Evolutionary conservation across 306 rosid species (phyloP), one percentile per base, ranked within the genome.

Genomic region (Pachyrhizus erosus): DNA sequence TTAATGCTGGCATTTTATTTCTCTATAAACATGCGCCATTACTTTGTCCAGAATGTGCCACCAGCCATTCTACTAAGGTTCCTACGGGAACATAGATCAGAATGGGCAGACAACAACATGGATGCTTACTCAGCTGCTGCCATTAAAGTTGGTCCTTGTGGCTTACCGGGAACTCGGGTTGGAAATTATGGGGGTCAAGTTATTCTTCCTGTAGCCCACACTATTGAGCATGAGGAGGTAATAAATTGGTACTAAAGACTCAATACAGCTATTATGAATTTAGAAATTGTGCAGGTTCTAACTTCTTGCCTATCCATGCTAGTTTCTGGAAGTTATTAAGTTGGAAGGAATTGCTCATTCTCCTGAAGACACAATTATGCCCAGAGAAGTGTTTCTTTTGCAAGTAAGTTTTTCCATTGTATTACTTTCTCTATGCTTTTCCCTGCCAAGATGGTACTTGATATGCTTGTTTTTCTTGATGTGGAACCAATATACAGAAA

Each of bases 111-210:
- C 88, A 91, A 80, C 84, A 95, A 88, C 77, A 91, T 95, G 84
- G 99, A 95, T 89, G 99, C 99, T 70, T 95, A 89, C 87, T 87
- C 97, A 7, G 98, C 98, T 82, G 98, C 98, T 31, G 99, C 99
- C 58, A 78, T 95, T 75, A 95, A 95, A 89, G 95, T 93, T 18
- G 98, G 99, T n/a, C 99, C 99, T n/a, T 95, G 99, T 72, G 89
- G 94, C 79, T 88, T 95, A 77, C 83, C 97, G 0, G 99, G 99
- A 57, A 89, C 98, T 51, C 91, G 96, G 51, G 86, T 91, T 58
- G 99, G 98, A 88, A 90, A 90, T 73, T 95, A 87, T 65, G 98
- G 98, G 46, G 92, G 97, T 85, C 99, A 95, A 88, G 96, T 95
- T 76, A 95, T 93, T 76, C 97, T 95, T 49, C 99, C 98, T 31